Evolutionary conservation across 1,284 basidiomycete species (phyloP).

Genomic region (Trametes versicolor): DNA sequence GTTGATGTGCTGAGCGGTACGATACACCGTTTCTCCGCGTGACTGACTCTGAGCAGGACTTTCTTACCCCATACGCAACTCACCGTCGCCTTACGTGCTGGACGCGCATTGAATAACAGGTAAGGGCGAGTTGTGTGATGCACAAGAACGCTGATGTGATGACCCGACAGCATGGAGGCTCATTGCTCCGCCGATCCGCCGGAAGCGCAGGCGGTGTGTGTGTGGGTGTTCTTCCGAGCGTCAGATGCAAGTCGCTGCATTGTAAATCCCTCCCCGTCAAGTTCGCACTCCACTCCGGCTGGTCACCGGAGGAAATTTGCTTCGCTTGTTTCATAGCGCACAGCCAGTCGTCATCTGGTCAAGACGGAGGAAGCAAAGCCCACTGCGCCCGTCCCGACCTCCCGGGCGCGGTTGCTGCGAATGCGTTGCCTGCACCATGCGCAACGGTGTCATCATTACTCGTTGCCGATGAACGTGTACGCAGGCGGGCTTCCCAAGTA

Average conservation of each 20-base stretch:
- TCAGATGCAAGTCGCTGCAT: background rate
- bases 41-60: background rate
- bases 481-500: background rate
- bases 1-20: background rate
- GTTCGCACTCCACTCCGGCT: background rate
- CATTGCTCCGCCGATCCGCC: background rate
- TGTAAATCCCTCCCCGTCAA: background rate
- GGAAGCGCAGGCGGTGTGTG: background rate
- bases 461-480: constrained; percentile 1
- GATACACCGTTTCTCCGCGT: background rate
- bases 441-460: background rate
- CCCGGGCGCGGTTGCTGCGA: background rate
- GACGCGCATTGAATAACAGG: background rate
- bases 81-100: background rate
- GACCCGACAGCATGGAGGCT: background rate
- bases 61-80: background rate
- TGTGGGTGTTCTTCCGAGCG: background rate
- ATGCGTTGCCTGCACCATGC: background rate
- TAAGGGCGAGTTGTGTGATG: background rate
- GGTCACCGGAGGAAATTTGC: background rate
- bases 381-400: background rate
- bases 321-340: background rate
- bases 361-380: background rate
- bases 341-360: constrained; percentile 5
- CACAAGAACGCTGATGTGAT: background rate